Evolutionary conservation across 306 rosid species (phyloP), one percentile per base, ranked within the genome.

Genomic region (Vigna trinervia): DNA sequence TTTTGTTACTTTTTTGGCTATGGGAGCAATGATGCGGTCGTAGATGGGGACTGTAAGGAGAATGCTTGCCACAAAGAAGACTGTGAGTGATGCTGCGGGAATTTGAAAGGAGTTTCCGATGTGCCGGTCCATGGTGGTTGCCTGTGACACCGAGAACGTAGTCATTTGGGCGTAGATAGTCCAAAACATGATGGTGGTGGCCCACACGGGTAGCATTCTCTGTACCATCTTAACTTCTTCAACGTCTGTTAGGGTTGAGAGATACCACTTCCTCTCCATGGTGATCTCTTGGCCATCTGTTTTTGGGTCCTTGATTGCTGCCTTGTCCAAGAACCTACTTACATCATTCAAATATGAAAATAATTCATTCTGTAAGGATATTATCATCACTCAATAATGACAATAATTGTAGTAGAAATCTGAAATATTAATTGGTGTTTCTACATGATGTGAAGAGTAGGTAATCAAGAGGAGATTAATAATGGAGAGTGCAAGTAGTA

Each of bases 201-300:
- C 98, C 98, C 98, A 92, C 10, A 94, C 89, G 11, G 98, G 97
- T 22, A 92, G 15, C 93, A 94, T 90, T 80, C 92, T 73, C 47
- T 81, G 28, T 0, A 94, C 80, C 58, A 85, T 11, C 74, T 92
- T 94, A 8, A 92, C 96, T 85, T 94, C 98, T 79, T 94, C 97
- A 0, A 94, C 87, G 66, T 94, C 96, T 2, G 91, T 92, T 76
- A 92, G 72, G 45, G 96, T 94, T 76, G 92, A 85, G 34, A 89
- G 52, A n/a, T 59, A 70, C 98, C 98, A 92, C 64, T 84, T 87
- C 75, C 77, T 90, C 12, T 56, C 69, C 26, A 4, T 9, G 1
- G 2, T 50, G 1, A 43, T 58, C 41, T 70, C 76, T 7, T 17
- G 9, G 2, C 51, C 32, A 2, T 28, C 56, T 10, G 64, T 59